A percentile compares a stretch with the other conserved stretches of the same genome.
These are phyloP conservation scores for Alternaria angustiovoidea DNA, from an alignment of 2,329 filamentous ascomycete species.

Conservation along the genomic window DNA sequence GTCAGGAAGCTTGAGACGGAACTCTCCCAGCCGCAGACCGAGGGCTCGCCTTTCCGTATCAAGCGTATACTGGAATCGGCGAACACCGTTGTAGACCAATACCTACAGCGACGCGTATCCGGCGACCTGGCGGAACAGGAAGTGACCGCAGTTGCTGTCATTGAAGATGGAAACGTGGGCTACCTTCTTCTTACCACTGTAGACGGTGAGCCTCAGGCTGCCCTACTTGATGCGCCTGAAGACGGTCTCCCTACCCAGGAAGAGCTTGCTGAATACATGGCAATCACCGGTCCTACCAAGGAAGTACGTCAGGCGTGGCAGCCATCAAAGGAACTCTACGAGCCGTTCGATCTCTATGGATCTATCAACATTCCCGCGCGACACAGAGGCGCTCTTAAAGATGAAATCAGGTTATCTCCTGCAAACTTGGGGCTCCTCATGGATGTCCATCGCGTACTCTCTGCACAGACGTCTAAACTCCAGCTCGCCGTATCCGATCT, in stretches of 20 bases:
- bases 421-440: slow-evolving; percentile 76
- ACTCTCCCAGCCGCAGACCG: slow-evolving; percentile 59
- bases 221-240: slow-evolving; percentile 60
- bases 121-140: slow-evolving; percentile 29
- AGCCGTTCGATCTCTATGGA: slow-evolving; percentile 63
- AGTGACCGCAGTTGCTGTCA: slow-evolving; percentile 60
- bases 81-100: slow-evolving; percentile 58
- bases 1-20: slow-evolving; percentile 65
- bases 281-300: slow-evolving; percentile 21
- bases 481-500: slow-evolving; percentile 75
- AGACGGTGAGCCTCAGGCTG: slow-evolving; percentile 59
- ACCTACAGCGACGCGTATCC: slow-evolving; percentile 51
- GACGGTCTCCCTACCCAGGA: slow-evolving; percentile 38
- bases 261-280: slow-evolving; percentile 38
- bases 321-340: slow-evolving; percentile 67
- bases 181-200: slow-evolving; percentile 64
- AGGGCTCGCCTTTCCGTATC: slow-evolving; percentile 65
- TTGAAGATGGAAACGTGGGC: slow-evolving; percentile 65
- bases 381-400: slow-evolving; percentile 68
- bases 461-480: slow-evolving; percentile 72
- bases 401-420: slow-evolving; percentile 74
- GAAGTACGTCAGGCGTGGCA: slow-evolving; percentile 73
- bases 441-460: slow-evolving; percentile 74
- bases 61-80: slow-evolving; percentile 63
- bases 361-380: slow-evolving; percentile 68